Evolutionary conservation across 106 monocot genomes (phyloP).

Genomic region (Agapanthus africanus): DNA sequence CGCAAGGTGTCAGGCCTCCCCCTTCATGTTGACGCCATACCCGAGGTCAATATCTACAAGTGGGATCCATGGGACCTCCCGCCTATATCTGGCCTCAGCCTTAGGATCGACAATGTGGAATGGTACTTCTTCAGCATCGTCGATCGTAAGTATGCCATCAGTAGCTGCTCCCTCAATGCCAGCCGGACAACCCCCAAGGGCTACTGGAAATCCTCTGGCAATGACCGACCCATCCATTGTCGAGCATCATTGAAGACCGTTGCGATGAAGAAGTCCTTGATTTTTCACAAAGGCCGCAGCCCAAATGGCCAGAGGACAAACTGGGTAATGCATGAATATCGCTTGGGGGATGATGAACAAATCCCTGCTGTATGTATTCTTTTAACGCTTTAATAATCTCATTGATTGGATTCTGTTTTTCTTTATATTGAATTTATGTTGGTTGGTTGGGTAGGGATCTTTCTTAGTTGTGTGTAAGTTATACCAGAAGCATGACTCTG

Average conservation of each 20-base stretch:
- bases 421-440: too few relatives aligned
- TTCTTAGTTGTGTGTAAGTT: too few relatives aligned
- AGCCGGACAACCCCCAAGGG: conserved; percentile 51
- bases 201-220: conserved; percentile 79
- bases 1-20: conserved; percentile 28
- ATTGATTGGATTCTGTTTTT: too few relatives aligned
- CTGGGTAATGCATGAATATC: conserved; percentile 96
- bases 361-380: too few relatives aligned
- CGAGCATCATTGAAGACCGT: neutral
- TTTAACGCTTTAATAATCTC: too few relatives aligned
- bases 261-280: conserved; percentile 75
- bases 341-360: conserved; percentile 35
- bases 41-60: conserved; percentile 52
- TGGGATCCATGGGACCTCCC: conserved; percentile 68
- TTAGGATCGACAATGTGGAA: conserved; percentile 44
- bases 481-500: too few relatives aligned
- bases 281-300: conserved; percentile 50
- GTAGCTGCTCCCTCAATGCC: conserved; percentile 36
- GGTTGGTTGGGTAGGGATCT: too few relatives aligned
- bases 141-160: conserved; percentile 54
- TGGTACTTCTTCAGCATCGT: conserved; percentile 81
- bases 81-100: conserved; percentile 40
- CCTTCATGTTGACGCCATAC: conserved; percentile 42
- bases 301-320: conserved; percentile 56
- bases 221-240: conserved; percentile 36